Percentiles rank a stretch among this genome's conserved stretches.
Conservation (phyloP, 768 basidiomycete species). For the Kwoniella shandongensis region DNA sequence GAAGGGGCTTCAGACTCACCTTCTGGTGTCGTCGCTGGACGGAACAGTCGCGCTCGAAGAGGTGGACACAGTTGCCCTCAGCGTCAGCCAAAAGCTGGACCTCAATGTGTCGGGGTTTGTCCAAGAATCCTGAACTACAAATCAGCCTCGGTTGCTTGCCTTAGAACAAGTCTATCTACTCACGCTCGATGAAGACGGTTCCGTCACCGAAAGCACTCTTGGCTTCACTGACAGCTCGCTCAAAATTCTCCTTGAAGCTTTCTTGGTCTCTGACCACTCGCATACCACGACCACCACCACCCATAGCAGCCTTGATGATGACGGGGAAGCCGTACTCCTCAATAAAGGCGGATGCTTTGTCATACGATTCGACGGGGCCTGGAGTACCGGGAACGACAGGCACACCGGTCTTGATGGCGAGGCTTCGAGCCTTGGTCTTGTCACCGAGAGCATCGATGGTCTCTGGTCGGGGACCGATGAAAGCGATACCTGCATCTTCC, state of each 20-base stretch:
- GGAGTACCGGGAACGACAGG: constrained; percentile 98
- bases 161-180: constrained; percentile 40
- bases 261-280: constrained; percentile 93
- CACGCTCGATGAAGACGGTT: constrained; percentile 95
- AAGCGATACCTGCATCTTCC: constrained; percentile 94
- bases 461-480: constrained; percentile 91
- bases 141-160: not conserved
- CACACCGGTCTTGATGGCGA: constrained; percentile 78
- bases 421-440: constrained; percentile 93
- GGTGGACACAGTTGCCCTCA: constrained; percentile 89
- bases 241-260: constrained; percentile 83
- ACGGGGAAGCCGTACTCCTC: constrained; percentile 97
- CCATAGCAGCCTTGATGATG: constrained; percentile 99
- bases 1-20: no score
- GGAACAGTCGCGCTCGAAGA: constrained; percentile 98
- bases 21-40: constrained; percentile 98
- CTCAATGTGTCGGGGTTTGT: constrained; percentile 95
- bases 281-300: constrained; percentile 98
- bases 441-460: constrained; percentile 97
- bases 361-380: constrained; percentile 79
- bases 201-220: constrained; percentile 97
- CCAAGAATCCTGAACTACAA: constrained; percentile 59
- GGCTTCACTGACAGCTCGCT: constrained; percentile 91
- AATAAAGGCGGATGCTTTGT: constrained; percentile 82
- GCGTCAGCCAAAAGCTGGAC: constrained; percentile 92